Base-by-base conservation (phyloP, 352 stramenopile species). In the Blastocystis sp. region DNA sequence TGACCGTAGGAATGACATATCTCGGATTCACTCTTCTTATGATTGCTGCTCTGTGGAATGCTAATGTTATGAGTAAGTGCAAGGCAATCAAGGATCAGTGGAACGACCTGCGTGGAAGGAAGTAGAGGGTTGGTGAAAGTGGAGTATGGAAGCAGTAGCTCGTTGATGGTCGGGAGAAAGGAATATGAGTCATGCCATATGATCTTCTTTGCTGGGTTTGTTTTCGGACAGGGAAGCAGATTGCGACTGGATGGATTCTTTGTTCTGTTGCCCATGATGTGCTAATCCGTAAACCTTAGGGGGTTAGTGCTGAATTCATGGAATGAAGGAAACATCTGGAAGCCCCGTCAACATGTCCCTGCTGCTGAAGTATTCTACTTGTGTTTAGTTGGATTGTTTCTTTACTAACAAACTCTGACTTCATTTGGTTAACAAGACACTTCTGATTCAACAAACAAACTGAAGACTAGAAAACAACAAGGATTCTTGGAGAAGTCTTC, bases 11-110 rank as follows among this genome's bases (percentile, higher is more conserved):
- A 37, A 75, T 86, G 57, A 86, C 75, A 21, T 86, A 86, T 49
- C n/a, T 58, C 14, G 75, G 75, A 29, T 86, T 86, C 75, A 86
- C 61, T 6, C 35, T 86, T 21, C 54, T 86, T 39, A 61, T 86
- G 32, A n/a, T 86, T 24, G 75, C 57, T 19, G 61, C 75, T 12
- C 52, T 86, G 7, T 86, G 75, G 75, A 86, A 86, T 49, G 75
- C 75, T 19, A 75, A 86, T 29, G 65, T 86, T n/a, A 71, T 75
- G 61, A 54, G 65, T 49, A 86, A 86, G 75, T 86, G 75, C 61
- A 2, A 19, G 52, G 61, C 35, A 11, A 86, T 86, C 42, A 75
- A 57, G 57, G 11, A 49, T 4, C 75, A 86, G 61, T 86, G 75
- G 75, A 78, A 66, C 6, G 21, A 14, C 12, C 43, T 61, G 1